Evolutionary conservation across 1,139 yeast species (phyloP).

Genomic region (Taiozyma sp.): DNA sequence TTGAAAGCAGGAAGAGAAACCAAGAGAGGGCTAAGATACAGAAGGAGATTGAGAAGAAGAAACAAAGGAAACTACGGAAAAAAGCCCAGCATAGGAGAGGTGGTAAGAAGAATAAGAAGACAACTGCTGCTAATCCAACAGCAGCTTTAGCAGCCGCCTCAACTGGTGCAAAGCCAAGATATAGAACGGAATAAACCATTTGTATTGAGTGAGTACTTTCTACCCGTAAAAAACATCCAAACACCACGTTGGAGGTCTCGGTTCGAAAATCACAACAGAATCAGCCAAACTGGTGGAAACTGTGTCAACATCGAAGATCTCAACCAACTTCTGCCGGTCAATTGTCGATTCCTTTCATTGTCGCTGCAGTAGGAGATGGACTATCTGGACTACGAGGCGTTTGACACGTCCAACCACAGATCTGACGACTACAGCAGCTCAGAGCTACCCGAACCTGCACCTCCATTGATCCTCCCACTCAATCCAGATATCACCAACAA

Average conservation of each 20-base stretch:
- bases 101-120: slow-evolving; percentile 42
- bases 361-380: slow-evolving; percentile 15
- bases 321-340: neutral
- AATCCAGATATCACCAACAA: slow-evolving; percentile 18
- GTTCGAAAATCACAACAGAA: no score
- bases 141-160: neutral
- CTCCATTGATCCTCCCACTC: slow-evolving; percentile 22
- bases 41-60: slow-evolving; percentile 34
- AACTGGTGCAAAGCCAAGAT: slow-evolving; percentile 28
- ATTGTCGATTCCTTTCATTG: neutral
- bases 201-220: neutral
- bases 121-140: slow-evolving; percentile 2
- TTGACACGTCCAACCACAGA: slow-evolving; percentile 2
- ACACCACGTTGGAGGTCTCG: neutral
- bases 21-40: slow-evolving; percentile 35
- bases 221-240: neutral
- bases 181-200: slow-evolving; percentile 35
- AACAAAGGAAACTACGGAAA: slow-evolving; percentile 32
- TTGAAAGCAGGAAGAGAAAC: slow-evolving; percentile 38
- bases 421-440: neutral
- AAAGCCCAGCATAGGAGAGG: slow-evolving; percentile 42
- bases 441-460: slow-evolving; percentile 22
- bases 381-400: slow-evolving; percentile 23
- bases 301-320: neutral
- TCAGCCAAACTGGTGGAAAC: no score